phyloP scores from a whole-genome alignment of 2,329 filamentous ascomycete species.

The Microcyclosporella mali region DNA sequence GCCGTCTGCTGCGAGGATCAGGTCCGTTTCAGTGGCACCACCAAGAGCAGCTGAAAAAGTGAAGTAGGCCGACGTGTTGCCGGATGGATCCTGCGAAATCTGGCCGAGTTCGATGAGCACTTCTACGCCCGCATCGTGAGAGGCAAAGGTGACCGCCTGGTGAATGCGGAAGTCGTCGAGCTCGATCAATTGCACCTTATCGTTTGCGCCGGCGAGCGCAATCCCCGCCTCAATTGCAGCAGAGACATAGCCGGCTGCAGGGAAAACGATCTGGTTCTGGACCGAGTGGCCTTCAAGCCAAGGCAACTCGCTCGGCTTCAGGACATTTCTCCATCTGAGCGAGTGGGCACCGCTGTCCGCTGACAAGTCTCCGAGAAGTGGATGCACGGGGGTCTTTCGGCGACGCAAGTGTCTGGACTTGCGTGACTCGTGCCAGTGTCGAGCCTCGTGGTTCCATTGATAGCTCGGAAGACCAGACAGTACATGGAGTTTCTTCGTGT shows the following conservation, averaged over 20 bases:
- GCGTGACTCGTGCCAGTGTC: conserved; percentile 14
- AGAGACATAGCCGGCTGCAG: conserved; percentile 23
- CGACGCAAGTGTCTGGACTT: conserved; percentile 10
- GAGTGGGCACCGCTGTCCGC: conserved; percentile 13
- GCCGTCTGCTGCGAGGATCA: too few relatives aligned
- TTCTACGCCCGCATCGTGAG: too few relatives aligned
- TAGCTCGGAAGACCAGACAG: conserved; percentile 10
- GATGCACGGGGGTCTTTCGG: conserved; percentile 9
- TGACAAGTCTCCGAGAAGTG: conserved; percentile 13
- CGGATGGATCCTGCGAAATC: too few relatives aligned
- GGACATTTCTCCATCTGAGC: conserved; percentile 14
- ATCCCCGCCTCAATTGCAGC: conserved; percentile 19
- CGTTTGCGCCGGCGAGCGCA: too few relatives aligned
- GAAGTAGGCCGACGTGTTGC: too few relatives aligned
- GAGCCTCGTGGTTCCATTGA: conserved; percentile 12
- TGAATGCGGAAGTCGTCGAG: too few relatives aligned
- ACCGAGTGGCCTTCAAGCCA: conserved; percentile 33
- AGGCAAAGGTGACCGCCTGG: too few relatives aligned
- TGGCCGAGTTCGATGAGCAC: too few relatives aligned
- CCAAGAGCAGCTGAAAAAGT: too few relatives aligned
- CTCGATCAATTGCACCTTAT: too few relatives aligned
- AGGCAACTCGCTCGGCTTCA: conserved; percentile 20
- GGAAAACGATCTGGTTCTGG: conserved; percentile 29
- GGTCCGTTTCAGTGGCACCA: too few relatives aligned
- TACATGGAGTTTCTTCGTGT: too few relatives aligned